Evolutionary conservation across 306 rosid species (phyloP).

Genomic region (Coriaria nepalensis): DNA sequence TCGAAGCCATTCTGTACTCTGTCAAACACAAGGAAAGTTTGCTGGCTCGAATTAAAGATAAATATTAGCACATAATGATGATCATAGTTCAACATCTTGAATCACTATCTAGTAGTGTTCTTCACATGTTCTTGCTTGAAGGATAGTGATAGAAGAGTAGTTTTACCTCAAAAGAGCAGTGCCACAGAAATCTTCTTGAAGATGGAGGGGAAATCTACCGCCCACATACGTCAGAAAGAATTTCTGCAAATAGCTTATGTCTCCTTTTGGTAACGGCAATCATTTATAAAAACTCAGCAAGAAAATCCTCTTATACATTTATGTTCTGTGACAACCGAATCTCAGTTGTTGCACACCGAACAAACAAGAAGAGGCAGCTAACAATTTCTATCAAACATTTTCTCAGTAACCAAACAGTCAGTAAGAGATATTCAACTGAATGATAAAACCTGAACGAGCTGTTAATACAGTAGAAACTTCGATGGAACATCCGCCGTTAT

Average conservation of each 20-base stretch:
- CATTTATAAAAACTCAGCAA: slow-evolving; percentile 10
- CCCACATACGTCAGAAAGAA: slow-evolving; percentile 85
- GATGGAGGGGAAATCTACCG: slow-evolving; percentile 76
- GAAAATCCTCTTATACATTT: too few species aligned
- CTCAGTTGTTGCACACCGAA: slow-evolving; percentile 4
- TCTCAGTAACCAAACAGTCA: slow-evolving; percentile 5
- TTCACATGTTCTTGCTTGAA: neutral
- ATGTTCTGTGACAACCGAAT: slow-evolving; percentile 2
- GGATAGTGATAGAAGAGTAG: neutral
- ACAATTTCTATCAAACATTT: neutral
- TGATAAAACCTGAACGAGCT: slow-evolving; percentile 68
- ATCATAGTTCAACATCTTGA: too few species aligned
- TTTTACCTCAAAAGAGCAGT: slow-evolving; percentile 73
- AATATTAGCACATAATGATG: too few species aligned
- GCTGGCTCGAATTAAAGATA: slow-evolving; percentile 1
- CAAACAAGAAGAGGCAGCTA: neutral
- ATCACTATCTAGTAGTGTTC: too few species aligned
- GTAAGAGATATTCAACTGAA: slow-evolving; percentile 2
- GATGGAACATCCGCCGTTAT: slow-evolving; percentile 40
- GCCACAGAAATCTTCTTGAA: slow-evolving; percentile 92
- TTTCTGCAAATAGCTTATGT: slow-evolving; percentile 77
- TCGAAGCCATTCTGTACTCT: slow-evolving; percentile 83
- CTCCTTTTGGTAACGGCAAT: slow-evolving; percentile 85
- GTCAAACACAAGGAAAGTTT: slow-evolving; percentile 17
- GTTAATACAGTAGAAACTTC: slow-evolving; percentile 70